Evolutionary conservation across 2,329 filamentous ascomycete genomes (phyloP).

Genomic region (Thelonectria olida): DNA sequence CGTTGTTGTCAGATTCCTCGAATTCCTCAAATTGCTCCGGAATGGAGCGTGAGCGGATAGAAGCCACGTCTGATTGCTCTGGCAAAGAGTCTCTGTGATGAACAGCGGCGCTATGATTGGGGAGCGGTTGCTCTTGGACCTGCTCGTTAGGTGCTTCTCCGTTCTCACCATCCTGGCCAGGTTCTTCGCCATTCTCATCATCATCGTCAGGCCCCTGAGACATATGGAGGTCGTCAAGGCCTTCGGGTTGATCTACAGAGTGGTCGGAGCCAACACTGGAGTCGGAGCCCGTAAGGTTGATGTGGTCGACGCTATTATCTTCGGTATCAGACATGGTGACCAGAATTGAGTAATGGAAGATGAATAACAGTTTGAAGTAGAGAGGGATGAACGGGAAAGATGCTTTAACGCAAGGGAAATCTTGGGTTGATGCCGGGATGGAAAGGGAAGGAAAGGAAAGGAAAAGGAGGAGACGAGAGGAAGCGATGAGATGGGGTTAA

Average conservation of each 20-base stretch:
- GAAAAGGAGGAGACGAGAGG: neutral
- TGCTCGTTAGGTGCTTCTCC: neutral
- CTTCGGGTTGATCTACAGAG: too few relatives aligned
- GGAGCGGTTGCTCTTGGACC: neutral
- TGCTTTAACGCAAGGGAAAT: neutral
- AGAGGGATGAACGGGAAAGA: neutral
- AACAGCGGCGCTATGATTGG: too few relatives aligned
- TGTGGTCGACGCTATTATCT: neutral
- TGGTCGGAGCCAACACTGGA: too few relatives aligned
- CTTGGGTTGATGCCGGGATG: neutral
- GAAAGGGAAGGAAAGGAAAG: neutral
- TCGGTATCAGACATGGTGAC: slow-evolving; percentile 1
- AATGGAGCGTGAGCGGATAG: too few relatives aligned
- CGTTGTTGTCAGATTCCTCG: neutral
- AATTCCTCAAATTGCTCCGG: neutral
- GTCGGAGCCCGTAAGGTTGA: neutral
- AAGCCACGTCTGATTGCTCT: too few relatives aligned
- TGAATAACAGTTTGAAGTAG: neutral
- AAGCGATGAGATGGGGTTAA: neutral
- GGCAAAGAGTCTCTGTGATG: neutral
- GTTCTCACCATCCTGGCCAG: too few relatives aligned
- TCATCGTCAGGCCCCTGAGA: neutral
- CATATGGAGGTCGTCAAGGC: neutral
- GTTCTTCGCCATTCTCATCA: too few relatives aligned
- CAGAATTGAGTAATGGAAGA: neutral